phyloP scores from a whole-genome alignment of 768 basidiomycete genomes.

The Piloderma croceum region DNA sequence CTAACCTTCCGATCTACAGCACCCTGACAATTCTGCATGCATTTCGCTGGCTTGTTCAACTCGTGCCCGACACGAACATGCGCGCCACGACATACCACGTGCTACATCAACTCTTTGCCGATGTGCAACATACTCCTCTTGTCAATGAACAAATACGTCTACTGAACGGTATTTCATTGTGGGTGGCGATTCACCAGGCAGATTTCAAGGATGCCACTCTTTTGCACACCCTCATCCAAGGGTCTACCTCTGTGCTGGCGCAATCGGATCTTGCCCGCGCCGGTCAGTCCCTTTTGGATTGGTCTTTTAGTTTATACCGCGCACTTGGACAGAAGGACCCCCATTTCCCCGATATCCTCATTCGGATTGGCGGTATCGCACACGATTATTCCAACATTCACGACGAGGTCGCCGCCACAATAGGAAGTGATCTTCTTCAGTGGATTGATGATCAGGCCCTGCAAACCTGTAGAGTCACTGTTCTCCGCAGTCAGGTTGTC shows the following conservation, averaged over 20 bases:
- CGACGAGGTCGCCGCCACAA: slow-evolving; percentile 22
- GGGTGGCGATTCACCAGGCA: slow-evolving; percentile 56
- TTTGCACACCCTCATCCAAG: slow-evolving; percentile 63
- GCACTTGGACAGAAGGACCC: slow-evolving; percentile 37
- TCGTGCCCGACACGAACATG: slow-evolving; percentile 36
- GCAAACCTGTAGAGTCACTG: slow-evolving; percentile 33
- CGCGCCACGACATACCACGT: slow-evolving; percentile 73
- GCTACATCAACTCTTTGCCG: slow-evolving; percentile 64
- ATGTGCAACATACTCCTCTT: slow-evolving; percentile 59
- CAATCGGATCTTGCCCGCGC: slow-evolving; percentile 63
- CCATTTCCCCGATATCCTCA: slow-evolving; percentile 58
- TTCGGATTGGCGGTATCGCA: slow-evolving; percentile 59
- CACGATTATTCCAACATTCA: slow-evolving; percentile 42
- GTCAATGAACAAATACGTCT: slow-evolving; percentile 80
- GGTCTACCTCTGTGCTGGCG: slow-evolving; percentile 56
- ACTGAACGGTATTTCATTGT: slow-evolving; percentile 66
- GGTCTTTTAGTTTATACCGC: slow-evolving; percentile 59
- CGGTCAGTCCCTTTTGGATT: slow-evolving; percentile 74
- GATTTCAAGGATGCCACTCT: slow-evolving; percentile 55
- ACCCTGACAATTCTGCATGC: slow-evolving; percentile 47
- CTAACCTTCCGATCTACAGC: slow-evolving; percentile 60
- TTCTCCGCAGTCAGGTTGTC: slow-evolving; percentile 38
- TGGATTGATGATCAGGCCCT: slow-evolving; percentile 62
- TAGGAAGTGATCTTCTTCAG: slow-evolving; percentile 44
- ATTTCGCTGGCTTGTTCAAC: slow-evolving; percentile 52